Base-by-base conservation (phyloP, 1,139 yeast genomes). In the Magnusiomyces tetraspermus region DNA sequence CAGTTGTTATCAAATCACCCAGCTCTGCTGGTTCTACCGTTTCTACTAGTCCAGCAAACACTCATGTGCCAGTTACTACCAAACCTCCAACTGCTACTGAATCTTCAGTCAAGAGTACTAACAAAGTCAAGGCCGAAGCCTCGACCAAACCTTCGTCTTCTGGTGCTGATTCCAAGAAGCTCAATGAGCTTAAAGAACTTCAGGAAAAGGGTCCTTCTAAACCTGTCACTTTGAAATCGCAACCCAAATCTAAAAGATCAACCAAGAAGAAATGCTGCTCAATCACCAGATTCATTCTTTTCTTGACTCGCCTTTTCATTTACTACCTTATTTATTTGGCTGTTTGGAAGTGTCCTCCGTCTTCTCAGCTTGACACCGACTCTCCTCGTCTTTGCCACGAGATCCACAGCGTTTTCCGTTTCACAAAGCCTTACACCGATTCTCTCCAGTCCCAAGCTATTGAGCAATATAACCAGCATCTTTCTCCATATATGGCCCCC, bases 271-370 rank as follows among this genome's bases (percentile, higher is more conserved):
- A 36, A 10, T n/a, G 40, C 40, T n/a, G 17, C 40, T 36, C 11
- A 36, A 36, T 36, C 40, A 10, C 40, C 40, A 10, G 40, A n/a
- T 36, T 36, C 19, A 5, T 36, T 36, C 5, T 10, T 5, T n/a
- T 36, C 15, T 8, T 36, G 40, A 10, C 26, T 26, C 57, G 67
- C 40, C 46, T 61, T 13, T 57, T 61, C 28, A 58, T 64, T 19
- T 63, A 62, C 52, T 64, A 64, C 51, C 22, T 60, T 46, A 54
- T 63, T 24, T 64, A 58, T 45, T 53, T 64, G 52, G 53, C 60
- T 5, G 24, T 62, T 13, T 62, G 66, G 65, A 51, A 52, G 46
- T 64, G 68, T 49, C 67, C 67, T 2, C 58, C 58, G 1, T 38
- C 58, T 26, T 22, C 57, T 2, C 51, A 53, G 28, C 49, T 53